Evolutionary conservation across 805 yeast genomes (phyloP).

Genomic region (Dipodascopsis uninucleata): DNA sequence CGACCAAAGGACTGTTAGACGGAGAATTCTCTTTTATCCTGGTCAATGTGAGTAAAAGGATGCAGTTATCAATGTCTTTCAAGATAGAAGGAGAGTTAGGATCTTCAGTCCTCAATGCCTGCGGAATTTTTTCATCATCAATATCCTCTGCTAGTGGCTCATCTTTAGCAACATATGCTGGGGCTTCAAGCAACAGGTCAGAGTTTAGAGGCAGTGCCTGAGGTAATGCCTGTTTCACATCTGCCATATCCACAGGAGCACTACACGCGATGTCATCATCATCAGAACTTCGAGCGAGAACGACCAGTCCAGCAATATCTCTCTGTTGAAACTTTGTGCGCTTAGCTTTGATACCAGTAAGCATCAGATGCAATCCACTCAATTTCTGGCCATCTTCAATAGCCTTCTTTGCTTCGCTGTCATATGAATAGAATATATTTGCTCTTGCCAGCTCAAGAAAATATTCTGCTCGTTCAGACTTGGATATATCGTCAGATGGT

Average conservation of each 20-base stretch:
- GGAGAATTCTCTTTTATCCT: constrained; percentile 69
- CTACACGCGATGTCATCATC: background rate
- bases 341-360: constrained; percentile 87
- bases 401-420: constrained; percentile 44
- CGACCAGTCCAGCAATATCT: constrained; percentile 68
- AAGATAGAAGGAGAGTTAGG: constrained; percentile 80
- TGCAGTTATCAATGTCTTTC: constrained; percentile 66
- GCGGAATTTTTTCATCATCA: constrained; percentile 33
- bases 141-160: constrained; percentile 40
- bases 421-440: constrained; percentile 30
- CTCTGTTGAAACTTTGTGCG: constrained; percentile 77
- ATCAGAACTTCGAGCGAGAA: constrained; percentile 55
- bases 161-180: constrained; percentile 51
- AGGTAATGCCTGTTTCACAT: constrained; percentile 18
- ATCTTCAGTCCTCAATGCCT: constrained; percentile 43
- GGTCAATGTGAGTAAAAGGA: constrained; percentile 64
- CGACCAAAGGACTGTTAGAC: constrained; percentile 55
- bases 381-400: constrained; percentile 35
- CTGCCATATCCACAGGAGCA: constrained; percentile 10
- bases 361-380: constrained; percentile 48
- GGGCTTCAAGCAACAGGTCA: constrained; percentile 73
- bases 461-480: constrained; percentile 10
- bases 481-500: constrained; percentile 1
- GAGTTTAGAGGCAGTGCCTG: constrained; percentile 42
- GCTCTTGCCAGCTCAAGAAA: constrained; percentile 29